Conservation (phyloP, 768 basidiomycete genomes). For the Boletus bicolor region DNA sequence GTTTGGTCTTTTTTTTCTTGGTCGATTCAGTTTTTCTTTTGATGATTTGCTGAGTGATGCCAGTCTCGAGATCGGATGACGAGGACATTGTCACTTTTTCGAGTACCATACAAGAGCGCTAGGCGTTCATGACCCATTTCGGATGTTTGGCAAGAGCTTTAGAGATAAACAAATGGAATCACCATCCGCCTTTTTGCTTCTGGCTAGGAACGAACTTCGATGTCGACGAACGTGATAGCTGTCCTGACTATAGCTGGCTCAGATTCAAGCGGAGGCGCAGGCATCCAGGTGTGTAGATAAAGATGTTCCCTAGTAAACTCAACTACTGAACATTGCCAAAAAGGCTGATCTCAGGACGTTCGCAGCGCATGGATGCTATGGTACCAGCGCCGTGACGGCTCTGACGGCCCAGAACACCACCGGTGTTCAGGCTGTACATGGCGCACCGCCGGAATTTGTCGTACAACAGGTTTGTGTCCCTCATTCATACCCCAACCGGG, state of each 20-base stretch:
- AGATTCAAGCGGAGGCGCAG: slow-evolving; percentile 84
- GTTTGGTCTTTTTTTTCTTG: slow-evolving; percentile 14
- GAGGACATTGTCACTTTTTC: slow-evolving; percentile 15
- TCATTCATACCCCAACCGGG: not conserved
- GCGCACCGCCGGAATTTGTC: slow-evolving; percentile 67
- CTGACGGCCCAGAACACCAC: slow-evolving; percentile 87
- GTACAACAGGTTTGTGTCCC: slow-evolving; percentile 57
- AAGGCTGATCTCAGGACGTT: slow-evolving; percentile 89
- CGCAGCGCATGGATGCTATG: slow-evolving; percentile 74
- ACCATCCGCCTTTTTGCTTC: not conserved
- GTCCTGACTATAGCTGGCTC: slow-evolving; percentile 77
- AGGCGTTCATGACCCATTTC: slow-evolving; percentile 4
- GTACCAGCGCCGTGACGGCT: slow-evolving; percentile 78
- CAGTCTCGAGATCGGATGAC: slow-evolving; percentile 20
- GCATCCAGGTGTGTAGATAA: slow-evolving; percentile 64
- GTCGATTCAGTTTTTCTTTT: slow-evolving; percentile 7
- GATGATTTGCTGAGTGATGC: slow-evolving; percentile 5
- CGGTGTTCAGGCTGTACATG: slow-evolving; percentile 75
- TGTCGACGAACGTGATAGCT: slow-evolving; percentile 23
- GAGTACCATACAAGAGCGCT: no score
- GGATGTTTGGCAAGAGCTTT: slow-evolving; percentile 29
- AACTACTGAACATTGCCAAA: not conserved
- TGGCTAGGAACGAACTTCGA: not conserved
- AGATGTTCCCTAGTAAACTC: not conserved
- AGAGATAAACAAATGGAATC: slow-evolving; percentile 22